Evolutionary conservation across 345 rosid genomes (phyloP), one percentile per base, ranked within the genome.

Genomic region (Rhizophora mangle): DNA sequence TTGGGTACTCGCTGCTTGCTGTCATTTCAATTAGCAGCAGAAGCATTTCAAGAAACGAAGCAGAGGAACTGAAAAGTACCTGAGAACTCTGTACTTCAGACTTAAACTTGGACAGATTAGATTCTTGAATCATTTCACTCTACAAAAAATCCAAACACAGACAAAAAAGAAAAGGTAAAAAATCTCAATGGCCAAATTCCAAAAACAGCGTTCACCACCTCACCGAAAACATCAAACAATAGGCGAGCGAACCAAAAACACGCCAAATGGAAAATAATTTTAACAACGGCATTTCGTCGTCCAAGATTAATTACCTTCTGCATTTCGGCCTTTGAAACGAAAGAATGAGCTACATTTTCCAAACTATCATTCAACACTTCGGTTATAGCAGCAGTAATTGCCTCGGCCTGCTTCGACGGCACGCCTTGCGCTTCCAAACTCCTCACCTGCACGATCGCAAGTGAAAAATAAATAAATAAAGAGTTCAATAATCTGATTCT

Each of bases 401-500:
- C 97, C 80, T 92, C 97, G 6, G 97, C 98, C 68, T 96, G 98
- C 79, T 90, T 92, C 0, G 97, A 82, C 5, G 99, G 98, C 49
- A 96, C 86, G 11, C 91, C 97, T 76, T 90, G 87, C 0, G 91
- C 94, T 78, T 96, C 98, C 57, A 96, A 77, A 62, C 94, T 72
- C 72, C 98, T 93, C 73, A 89, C 98, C 97, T 92, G 68, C 18
- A 27, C 56, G 15, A 8, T 43, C 49, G 49, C 49, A 43, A 43
- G 19, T 30, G 68, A 81, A 21, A 72, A 3, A 73, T 6, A 72
- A 55, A 68, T 21, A 9, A 30, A 67, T 15, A 7, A 34, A 19
- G 8, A 36, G 8, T 49, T 26, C n/a, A 8, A 27, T 15, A 39
- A 22, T 3, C 29, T 20, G 4, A 29, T 13, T 20, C 55, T 6